Conservation (phyloP, 495 filamentous ascomycete genomes). For the Aspergillus cristatus region DNA sequence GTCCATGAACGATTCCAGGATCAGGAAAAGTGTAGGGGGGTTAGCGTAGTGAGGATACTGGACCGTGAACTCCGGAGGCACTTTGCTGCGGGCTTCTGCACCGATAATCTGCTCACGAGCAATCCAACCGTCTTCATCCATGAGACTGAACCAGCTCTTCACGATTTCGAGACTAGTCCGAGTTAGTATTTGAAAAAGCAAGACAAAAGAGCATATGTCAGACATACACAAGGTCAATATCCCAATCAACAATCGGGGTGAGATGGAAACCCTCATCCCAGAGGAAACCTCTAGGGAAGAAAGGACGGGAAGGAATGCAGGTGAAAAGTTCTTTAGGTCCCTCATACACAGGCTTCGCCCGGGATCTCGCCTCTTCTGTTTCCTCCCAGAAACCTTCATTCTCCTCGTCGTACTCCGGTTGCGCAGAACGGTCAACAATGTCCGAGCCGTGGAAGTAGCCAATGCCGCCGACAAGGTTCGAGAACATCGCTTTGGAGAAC, state of each 20-base stretch:
- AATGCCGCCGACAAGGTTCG: conserved; percentile 89
- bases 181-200: conserved; percentile 1
- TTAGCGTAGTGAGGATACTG: conserved; percentile 99
- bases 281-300: conserved; percentile 92
- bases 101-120: conserved; percentile 94
- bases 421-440: conserved; percentile 82
- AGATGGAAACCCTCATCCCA: conserved; percentile 99
- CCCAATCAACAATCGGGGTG: conserved; percentile 86
- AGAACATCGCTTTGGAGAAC: conserved; percentile 86
- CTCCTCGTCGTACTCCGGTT: conserved; percentile 87
- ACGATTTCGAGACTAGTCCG: conserved; percentile 65
- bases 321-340: conserved; percentile 87
- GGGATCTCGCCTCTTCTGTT: conserved; percentile 61
- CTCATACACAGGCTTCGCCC: conserved; percentile 55
- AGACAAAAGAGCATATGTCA: background rate
- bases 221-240: conserved; percentile 69
- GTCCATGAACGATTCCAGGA: conserved; percentile 72
- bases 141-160: conserved; percentile 89
- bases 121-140: conserved; percentile 98
- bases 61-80: conserved; percentile 87
- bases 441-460: conserved; percentile 88
- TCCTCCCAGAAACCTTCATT: conserved; percentile 98
- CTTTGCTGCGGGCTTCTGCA: conserved; percentile 89
- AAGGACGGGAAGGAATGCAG: conserved; percentile 84
- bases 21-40: conserved; percentile 91